Conservation (phyloP, 768 basidiomycete genomes). For the Asterophora parasitica region DNA sequence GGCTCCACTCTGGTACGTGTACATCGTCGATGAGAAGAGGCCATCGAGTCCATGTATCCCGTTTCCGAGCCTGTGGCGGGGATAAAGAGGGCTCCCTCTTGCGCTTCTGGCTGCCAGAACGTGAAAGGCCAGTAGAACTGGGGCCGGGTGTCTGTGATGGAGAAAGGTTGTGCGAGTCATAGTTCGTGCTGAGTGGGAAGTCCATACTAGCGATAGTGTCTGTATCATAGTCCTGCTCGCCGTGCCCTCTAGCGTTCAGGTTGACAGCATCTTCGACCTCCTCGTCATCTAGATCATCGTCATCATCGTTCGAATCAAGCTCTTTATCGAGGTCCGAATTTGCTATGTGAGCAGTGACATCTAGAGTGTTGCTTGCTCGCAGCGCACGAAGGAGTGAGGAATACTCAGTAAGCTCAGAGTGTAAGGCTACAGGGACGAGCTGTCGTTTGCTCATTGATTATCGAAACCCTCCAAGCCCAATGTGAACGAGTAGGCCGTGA, state of each 20-base stretch:
- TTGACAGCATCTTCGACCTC: not conserved
- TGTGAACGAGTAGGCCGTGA: constrained; percentile 17
- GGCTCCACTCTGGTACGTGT: constrained; percentile 60
- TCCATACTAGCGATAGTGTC: constrained; percentile 3
- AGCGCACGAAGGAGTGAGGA: constrained; percentile 60
- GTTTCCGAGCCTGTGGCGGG: constrained; percentile 17
- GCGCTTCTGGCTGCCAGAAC: constrained; percentile 15
- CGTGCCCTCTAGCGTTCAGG: not conserved
- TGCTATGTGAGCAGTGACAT: constrained; percentile 51
- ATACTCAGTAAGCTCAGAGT: constrained; percentile 66
- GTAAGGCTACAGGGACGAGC: constrained; percentile 47
- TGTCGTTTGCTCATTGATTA: constrained; percentile 37
- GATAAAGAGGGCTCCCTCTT: constrained; percentile 14
- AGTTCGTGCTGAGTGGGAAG: constrained; percentile 4
- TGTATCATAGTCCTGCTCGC: constrained; percentile 1
- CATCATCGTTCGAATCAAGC: constrained; percentile 22
- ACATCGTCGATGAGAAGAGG: constrained; percentile 62
- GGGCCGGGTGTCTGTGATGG: constrained; percentile 3
- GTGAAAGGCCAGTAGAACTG: constrained; percentile 1
- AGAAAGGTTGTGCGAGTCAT: constrained; percentile 11
- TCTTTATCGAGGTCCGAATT: constrained; percentile 14
- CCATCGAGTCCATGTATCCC: constrained; percentile 73
- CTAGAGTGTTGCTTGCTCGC: constrained; percentile 51
- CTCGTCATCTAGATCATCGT: constrained; percentile 17
- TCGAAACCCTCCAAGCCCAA: too few species aligned